Base-by-base conservation (phyloP, 2,329 filamentous ascomycete species). In the Nemania sp. region DNA sequence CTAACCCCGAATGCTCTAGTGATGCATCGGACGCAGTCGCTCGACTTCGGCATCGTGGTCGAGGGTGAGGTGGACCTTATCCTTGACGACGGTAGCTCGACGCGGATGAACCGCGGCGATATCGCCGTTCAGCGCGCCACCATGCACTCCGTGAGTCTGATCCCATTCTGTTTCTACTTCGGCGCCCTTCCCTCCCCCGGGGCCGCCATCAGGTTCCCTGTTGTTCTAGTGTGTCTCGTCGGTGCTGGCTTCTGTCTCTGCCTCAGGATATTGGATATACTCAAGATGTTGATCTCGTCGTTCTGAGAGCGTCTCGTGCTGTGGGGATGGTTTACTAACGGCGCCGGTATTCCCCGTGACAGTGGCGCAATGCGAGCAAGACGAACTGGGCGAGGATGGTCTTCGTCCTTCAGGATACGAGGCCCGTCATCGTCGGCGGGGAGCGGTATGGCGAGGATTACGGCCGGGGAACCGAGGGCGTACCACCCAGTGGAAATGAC, bases 81-180 rank as follows among this genome's bases (percentile, higher is more conserved):
- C 3, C 76, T 88, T 4, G 86, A 87, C 66, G 82, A 82, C n/a
- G 86, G 86, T 1, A 84, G 84, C 64, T 79, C 75, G 56, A 79
- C 80, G 52, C 64, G 79, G 26, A 78, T 89, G 81, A 77, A 79
- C 54, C 78, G 81, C 11, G 87, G 87, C 2, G 86, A 89, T 72
- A 77, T 88, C n/a, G 83, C 83, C 10, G 83, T 89, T 22, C 86
- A 89, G 76, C 79, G 87, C 47, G 85, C 82, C 0, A 87, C 86
- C 2, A 85, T 83, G 78, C 87, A 89, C 74, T 81, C 81, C 27
- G 15, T 80, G 67, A 77, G 76, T 77, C 84, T 76, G 3, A 15
- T 52, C 27, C 8, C n/a, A 15, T 38, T 35, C 29, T 38, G 26
- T 29, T 7, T 22, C 51, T 49, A 22, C n/a, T 49, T 8, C 13